Conservation (phyloP, 1,284 basidiomycete genomes). For the Athelia sp. region DNA sequence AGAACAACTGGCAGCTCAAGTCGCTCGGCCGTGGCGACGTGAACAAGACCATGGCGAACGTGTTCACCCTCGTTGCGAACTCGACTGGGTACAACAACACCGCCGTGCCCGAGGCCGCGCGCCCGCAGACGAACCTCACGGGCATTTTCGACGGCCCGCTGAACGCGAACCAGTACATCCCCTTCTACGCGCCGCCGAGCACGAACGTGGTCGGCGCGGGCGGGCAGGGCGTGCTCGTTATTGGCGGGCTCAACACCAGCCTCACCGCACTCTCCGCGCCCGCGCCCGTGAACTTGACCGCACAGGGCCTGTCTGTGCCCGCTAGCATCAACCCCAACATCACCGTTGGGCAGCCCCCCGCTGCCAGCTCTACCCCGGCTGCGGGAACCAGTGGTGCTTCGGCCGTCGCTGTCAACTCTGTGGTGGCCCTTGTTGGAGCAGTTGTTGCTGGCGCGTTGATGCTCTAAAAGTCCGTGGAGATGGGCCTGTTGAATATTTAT, state of each 20-base stretch:
- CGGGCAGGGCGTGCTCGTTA: slow-evolving; percentile 34
- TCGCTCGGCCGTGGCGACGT: slow-evolving; percentile 52
- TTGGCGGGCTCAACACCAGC: slow-evolving; percentile 25
- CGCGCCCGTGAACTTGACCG: slow-evolving; percentile 37
- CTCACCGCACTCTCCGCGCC: slow-evolving; percentile 30
- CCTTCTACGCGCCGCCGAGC: slow-evolving; percentile 37
- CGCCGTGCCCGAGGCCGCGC: slow-evolving; percentile 20
- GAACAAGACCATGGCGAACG: slow-evolving; percentile 32
- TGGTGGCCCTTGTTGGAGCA: too few species aligned
- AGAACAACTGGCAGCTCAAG: slow-evolving; percentile 62
- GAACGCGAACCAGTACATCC: slow-evolving; percentile 31
- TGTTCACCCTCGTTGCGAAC: slow-evolving; percentile 40
- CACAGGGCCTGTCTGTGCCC: not conserved
- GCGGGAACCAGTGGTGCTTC: too few species aligned
- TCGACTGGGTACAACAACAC: slow-evolving; percentile 32
- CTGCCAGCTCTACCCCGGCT: too few species aligned
- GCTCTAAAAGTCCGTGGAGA: too few species aligned
- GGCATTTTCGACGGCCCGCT: slow-evolving; percentile 25
- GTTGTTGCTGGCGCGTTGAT: too few species aligned
- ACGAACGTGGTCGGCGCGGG: slow-evolving; percentile 31
- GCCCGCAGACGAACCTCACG: slow-evolving; percentile 28
- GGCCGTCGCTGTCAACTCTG: too few species aligned
- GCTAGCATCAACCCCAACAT: not conserved
- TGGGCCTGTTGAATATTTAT: too few species aligned
- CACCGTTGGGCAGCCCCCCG: too few species aligned